phyloP scores from a whole-genome alignment of 352 stramenopile genomes.

The Globisporangium abappressorium region DNA sequence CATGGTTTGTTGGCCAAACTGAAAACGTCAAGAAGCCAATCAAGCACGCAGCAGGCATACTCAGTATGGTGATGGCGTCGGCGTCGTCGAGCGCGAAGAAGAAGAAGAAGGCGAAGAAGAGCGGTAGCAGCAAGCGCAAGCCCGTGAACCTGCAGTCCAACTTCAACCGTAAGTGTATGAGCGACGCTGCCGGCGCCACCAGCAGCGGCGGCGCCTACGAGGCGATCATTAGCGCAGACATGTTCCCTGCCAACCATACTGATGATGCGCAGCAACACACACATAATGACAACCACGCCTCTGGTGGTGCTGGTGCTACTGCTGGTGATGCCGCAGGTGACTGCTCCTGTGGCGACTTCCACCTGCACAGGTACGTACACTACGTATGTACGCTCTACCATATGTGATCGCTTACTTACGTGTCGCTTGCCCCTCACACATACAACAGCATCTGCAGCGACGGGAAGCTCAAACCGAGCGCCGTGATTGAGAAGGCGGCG shows the following conservation, averaged over 20 bases:
- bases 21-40: neutral
- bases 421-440: neutral
- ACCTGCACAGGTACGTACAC: conserved; percentile 70
- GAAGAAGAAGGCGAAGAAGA: conserved; percentile 70
- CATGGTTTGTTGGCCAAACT: too few relatives aligned
- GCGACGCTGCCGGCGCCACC: conserved; percentile 4
- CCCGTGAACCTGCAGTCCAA: conserved; percentile 82
- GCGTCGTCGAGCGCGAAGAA: conserved; percentile 30
- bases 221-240: conserved; percentile 47
- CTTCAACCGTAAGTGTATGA: conserved; percentile 80
- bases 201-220: conserved; percentile 18
- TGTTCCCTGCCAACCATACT: conserved; percentile 76
- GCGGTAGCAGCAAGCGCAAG: conserved; percentile 52
- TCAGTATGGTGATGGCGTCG: conserved; percentile 59
- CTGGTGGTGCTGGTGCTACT: conserved; percentile 26
- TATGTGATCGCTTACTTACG: neutral
- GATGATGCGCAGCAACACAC: conserved; percentile 17
- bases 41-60: neutral
- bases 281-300: conserved; percentile 23
- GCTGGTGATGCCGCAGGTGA: conserved; percentile 54
- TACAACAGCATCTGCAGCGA: conserved; percentile 68
- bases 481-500: conserved; percentile 75
- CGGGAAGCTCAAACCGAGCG: conserved; percentile 67
- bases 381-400: neutral
- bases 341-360: conserved; percentile 65